Base-by-base conservation (phyloP, 1,139 yeast genomes). In the Barnettozyma hawaiiensis region DNA sequence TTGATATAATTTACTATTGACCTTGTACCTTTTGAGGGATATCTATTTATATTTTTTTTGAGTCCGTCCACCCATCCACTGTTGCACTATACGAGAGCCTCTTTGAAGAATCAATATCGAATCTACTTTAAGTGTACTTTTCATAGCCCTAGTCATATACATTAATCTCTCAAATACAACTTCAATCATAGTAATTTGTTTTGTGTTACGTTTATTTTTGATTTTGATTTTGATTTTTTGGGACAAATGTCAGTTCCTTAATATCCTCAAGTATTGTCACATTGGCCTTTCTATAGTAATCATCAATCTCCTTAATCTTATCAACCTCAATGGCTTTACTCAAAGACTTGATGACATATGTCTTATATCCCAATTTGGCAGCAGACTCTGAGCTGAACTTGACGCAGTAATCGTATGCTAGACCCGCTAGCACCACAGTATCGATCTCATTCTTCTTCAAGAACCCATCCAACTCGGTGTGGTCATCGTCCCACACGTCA, bases 341-440 rank as follows among this genome's bases (percentile, higher is more conserved):
- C 36, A 76, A 76, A 24, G 76, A 75, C 46, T 69, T 67, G 10
- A 86, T 52, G 2, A 90, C 85, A 43, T 58, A 68, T 0, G 95
- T 78, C 6, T 71, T 63, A 59, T 73, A 87, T 0, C 95, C 95
- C 20, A 68, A 54, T 11, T 61, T 62, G 0, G 73, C 75, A 28
- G 89, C 71, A 49, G 89, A 95, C 26, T 77, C 58, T 1, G 95
- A 87, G 0, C 95, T 82, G 56, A 78, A 70, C 52, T 76, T 65
- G 8, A 90, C 97, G 61, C 97, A 90, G 60, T 67, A 87, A 59
- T 90, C 97, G 49, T 78, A 77, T 0, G 97, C 97, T 26, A 90
- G 57, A 0, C 97, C 97, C 1, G 81, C 94, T 26, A 85, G 71
- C 39, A 71, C 78, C 5, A 89, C 87, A 40, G 80, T 75, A 2